phyloP scores from a whole-genome alignment of 495 filamentous ascomycete species.

The Clavariopsis aquatica region DNA sequence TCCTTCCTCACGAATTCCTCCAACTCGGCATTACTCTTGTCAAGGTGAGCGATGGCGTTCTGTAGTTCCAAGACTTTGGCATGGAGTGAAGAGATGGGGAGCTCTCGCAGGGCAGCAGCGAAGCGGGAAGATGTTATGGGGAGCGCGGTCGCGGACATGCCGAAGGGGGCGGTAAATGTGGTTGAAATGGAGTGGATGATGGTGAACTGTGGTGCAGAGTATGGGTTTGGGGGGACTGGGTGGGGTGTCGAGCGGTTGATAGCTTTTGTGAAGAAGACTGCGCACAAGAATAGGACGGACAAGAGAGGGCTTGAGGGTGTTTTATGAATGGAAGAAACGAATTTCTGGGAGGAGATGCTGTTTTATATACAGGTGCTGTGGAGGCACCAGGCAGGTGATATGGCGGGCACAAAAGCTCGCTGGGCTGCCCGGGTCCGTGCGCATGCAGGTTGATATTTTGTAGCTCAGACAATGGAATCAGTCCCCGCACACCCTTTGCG shows the following conservation, averaged over 20 bases:
- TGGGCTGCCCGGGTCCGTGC: not conserved
- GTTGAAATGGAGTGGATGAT: not conserved
- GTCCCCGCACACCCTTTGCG: not conserved
- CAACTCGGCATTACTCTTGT: conserved; percentile 66
- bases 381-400: not conserved
- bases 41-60: conserved; percentile 80
- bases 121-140: conserved; percentile 66
- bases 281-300: not conserved
- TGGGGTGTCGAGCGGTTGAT: not conserved
- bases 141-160: conserved; percentile 51
- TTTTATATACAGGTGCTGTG: not conserved
- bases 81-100: conserved; percentile 71
- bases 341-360: not conserved
- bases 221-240: conserved; percentile 15
- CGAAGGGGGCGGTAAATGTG: not conserved
- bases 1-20: conserved; percentile 51
- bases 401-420: not conserved
- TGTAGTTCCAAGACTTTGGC: conserved; percentile 78
- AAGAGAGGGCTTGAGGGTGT: conserved; percentile 8
- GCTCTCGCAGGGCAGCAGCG: conserved; percentile 69
- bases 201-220: conserved; percentile 11
- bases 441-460: not conserved
- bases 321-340: not conserved
- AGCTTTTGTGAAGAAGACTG: not conserved
- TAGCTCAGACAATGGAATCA: not conserved